Base-by-base conservation (phyloP, 768 basidiomycete species). In the Tephrocybe rancida region DNA sequence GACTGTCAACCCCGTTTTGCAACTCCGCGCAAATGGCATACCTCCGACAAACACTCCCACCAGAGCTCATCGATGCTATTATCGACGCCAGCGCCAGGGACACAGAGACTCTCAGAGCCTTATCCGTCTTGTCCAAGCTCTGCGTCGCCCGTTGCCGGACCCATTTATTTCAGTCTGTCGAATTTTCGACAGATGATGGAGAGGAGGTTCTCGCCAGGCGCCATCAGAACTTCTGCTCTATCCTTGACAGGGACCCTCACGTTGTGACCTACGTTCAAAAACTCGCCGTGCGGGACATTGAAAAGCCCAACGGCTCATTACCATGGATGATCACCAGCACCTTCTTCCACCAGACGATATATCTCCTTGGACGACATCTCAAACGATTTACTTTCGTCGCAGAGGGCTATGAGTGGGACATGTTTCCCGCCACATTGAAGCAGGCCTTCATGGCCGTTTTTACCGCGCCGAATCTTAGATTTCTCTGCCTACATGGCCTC, bases 251-350 rank as follows among this genome's bases (percentile, higher is more conserved):
- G 11, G 42, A 57, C 29, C 34, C 50, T 13, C 39, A 21, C 13
- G 24, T 57, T 21, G 18, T 1, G 13, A 29, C 32, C 1, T 48
- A 49, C 27, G 51, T 57, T 5, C 16, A 50, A 13, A 30, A 48
- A 39, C 46, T 57, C 24, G 9, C 32, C 7, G n/a, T 57, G 14
- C 47, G 42, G 14, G 56, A 57, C 19, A 19, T 52, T 2, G 51
- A 57, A 27, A 24, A 29, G 14, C 5, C 38, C 11, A 9, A 18
- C 27, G 19, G 39, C 1, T 26, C 14, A 9, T 7, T 27, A 3
- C 34, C 51, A 3, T 57, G 56, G 56, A 52, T 57, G 39, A 35
- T 47, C 16, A 47, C 51, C 34, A 52, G 49, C 25, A 14, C 51
- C 8, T 35, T n/a, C 16, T 48, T 57, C 26, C 56, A 57, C 24